Base-by-base conservation (phyloP, 345 rosid species). In the Eucalyptus grandis region DNA sequence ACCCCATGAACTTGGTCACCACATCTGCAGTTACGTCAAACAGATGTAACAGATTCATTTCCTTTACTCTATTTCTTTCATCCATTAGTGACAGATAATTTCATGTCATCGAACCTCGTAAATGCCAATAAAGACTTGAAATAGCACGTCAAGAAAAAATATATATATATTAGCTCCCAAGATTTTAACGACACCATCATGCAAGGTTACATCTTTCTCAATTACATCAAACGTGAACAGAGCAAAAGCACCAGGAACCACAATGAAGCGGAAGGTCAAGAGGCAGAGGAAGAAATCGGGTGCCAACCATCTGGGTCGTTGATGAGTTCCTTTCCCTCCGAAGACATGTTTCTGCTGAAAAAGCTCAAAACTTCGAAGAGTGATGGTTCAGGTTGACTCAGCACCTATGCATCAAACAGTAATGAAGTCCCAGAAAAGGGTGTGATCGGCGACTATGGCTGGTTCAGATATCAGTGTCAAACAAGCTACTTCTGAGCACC, bases 1-100 rank as follows among this genome's bases (percentile, higher is more conserved):
- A 86, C 99, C 97, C 99, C 46, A 97, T 96, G 93, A 94, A 95
- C 93, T 96, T 99, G 40, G 98, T 97, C 88, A 96, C 99, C 89
- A 96, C 97, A 94, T 91, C 99, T 97, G 94, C 93, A 90, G 40
- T 37, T 89, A 58, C 43, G 31, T 51, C 46, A 85, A 89, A n/a
- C 62, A 26, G 37, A 51, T 11, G 44, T 86, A 34, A 51, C 65
- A 51, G 83, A 37, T 37, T 19, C 83, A 77, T 50, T 50, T 4
- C 26, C 44, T 30, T 9, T 86, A 15, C 56, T 22, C 37, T 49
- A 22, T 56, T 49, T 50, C 13, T 47, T 47, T 86, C 22, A 86
- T 47, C 87, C 56, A 37, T 19, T 44, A 2, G 27, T 37, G 83
- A 77, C 87, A 49, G 37, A 49, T n/a, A 49, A 86, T 30, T 86